Evolutionary conservation across 2,329 filamentous ascomycete genomes (phyloP).

Genomic region (Penicillium sp.): DNA sequence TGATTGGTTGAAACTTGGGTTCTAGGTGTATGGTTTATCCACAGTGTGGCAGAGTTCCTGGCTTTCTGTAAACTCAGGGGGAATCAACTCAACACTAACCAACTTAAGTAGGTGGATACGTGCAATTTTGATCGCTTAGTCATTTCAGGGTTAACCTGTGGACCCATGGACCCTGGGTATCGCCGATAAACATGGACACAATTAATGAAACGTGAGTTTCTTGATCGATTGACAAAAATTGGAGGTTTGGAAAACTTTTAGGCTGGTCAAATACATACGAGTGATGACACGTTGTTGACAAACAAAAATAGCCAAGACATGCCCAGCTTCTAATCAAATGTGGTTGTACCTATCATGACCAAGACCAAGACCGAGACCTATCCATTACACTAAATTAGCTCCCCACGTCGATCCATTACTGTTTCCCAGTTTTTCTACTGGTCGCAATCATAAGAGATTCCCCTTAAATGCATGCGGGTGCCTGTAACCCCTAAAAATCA

Average conservation of each 20-base stretch:
- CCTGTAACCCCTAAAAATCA: background rate
- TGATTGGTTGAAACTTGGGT: background rate
- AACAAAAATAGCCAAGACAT: background rate
- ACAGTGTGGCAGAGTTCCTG: background rate
- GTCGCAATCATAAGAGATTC: background rate
- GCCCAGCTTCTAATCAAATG: background rate
- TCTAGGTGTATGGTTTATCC: background rate
- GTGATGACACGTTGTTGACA: background rate
- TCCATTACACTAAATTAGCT: background rate
- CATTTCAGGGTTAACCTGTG: background rate
- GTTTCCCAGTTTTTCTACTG: background rate
- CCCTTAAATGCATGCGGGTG: background rate
- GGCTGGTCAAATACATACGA: background rate
- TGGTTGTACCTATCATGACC: background rate
- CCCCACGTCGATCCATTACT: background rate
- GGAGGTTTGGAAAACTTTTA: background rate
- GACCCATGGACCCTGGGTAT: background rate
- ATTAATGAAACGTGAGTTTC: background rate
- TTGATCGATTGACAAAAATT: background rate
- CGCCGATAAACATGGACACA: background rate
- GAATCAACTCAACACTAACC: background rate
- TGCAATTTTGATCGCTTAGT: background rate
- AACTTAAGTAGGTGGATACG: background rate
- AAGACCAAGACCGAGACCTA: background rate
- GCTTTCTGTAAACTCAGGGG: background rate